phyloP scores from a whole-genome alignment of 225 moss, liverwort and hornwort species.

The Pseudisothecium myosuroides region DNA sequence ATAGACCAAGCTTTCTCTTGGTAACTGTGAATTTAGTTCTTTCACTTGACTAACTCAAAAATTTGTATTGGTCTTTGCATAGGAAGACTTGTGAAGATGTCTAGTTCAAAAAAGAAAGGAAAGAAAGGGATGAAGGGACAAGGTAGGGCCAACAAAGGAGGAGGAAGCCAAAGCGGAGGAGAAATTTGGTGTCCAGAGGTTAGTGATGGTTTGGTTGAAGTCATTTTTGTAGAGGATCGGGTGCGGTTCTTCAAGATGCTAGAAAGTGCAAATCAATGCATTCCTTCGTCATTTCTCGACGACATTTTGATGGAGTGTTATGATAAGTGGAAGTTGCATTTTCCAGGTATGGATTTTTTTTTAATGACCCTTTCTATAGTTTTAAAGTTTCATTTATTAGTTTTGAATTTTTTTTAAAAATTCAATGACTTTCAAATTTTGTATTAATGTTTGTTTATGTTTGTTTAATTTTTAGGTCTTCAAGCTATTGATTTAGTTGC shows the following conservation, averaged over 20 bases:
- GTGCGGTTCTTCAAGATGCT: background rate
- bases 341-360: background rate
- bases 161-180: background rate
- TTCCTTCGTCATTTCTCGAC: background rate
- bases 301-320: background rate
- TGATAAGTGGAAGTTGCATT: background rate
- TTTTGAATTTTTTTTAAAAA: background rate
- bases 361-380: no score
- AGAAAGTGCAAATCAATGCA: background rate
- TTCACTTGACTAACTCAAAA: background rate
- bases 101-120: background rate
- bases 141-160: background rate
- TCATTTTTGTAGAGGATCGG: background rate
- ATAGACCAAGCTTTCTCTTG: background rate
- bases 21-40: background rate
- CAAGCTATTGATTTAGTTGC: background rate
- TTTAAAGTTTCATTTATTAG: background rate
- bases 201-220: background rate
- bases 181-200: background rate
- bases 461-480: background rate
- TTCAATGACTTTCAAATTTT: background rate
- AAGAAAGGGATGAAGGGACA: background rate
- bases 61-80: background rate
- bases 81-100: background rate
- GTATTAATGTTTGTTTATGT: background rate